A percentile compares a stretch with the other conserved stretches of the same genome.
phyloP scores from a whole-genome alignment of 495 filamentous ascomycete species.

The Aspergillus biplanus region DNA sequence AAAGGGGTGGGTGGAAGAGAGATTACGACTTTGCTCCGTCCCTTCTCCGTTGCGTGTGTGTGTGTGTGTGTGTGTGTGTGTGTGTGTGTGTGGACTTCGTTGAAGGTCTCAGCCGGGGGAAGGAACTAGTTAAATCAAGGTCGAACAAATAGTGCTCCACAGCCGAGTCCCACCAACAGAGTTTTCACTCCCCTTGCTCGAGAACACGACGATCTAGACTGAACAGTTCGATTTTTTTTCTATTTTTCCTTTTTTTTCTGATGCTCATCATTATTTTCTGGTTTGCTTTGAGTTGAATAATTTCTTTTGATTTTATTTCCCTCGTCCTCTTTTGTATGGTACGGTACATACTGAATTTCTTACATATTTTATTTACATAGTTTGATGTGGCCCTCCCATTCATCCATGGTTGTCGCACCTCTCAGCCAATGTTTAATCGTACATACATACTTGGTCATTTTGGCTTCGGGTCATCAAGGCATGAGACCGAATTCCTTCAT shows the following conservation, averaged over 20 bases:
- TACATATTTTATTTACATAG: constrained; percentile 10
- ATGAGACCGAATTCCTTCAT: constrained; percentile 1
- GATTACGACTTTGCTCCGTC: neutral
- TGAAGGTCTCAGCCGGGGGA: constrained; percentile 1
- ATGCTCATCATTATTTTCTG: constrained; percentile 4
- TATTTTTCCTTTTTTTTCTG: constrained; percentile 8
- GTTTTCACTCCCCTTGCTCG: constrained; percentile 29
- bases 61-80: neutral
- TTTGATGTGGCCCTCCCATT: neutral
- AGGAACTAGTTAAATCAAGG: constrained; percentile 2
- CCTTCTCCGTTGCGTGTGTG: neutral
- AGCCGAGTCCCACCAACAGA: constrained; percentile 24
- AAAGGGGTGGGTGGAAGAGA: too few species aligned
- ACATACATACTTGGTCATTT: constrained; percentile 15
- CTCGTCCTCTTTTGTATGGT: constrained; percentile 9
- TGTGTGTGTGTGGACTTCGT: neutral
- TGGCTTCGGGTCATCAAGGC: constrained; percentile 9
- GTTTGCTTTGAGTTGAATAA: constrained; percentile 3
- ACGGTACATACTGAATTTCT: constrained; percentile 13
- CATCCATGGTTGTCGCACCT: neutral
- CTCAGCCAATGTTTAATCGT: constrained; percentile 2
- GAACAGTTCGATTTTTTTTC: constrained; percentile 6
- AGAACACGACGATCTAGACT: constrained; percentile 17
- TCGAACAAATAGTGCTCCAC: constrained; percentile 10
- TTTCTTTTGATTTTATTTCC: constrained; percentile 10